Evolutionary conservation across 371 early-diverging fungal species (phyloP).

Genomic region (Syncephalis fuscata): DNA sequence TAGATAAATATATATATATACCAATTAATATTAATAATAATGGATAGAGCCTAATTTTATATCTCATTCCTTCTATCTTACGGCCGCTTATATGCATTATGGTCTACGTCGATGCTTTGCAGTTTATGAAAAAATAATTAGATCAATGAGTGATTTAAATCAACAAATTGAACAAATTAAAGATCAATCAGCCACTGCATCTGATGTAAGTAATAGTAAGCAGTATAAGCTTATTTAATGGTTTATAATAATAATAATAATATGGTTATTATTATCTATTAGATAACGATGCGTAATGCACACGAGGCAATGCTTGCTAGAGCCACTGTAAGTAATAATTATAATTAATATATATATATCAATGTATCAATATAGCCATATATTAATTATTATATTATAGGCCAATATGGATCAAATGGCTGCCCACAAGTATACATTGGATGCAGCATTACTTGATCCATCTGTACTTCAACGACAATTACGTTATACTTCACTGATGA

Average conservation of each 20-base stretch:
- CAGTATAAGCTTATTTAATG: neutral
- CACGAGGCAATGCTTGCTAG: too few species aligned
- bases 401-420: slow-evolving; percentile 33
- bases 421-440: slow-evolving; percentile 46
- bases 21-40: slow-evolving; percentile 5
- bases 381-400: too few species aligned
- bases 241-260: too few species aligned
- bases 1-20: too few species aligned
- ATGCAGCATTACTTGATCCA: slow-evolving; percentile 59
- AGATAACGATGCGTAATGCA: too few species aligned
- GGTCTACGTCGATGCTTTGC: slow-evolving; percentile 56
- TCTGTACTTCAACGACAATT: slow-evolving; percentile 33
- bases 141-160: slow-evolving; percentile 45
- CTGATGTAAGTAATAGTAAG: neutral
- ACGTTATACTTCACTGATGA: slow-evolving; percentile 65
- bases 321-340: too few species aligned
- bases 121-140: slow-evolving; percentile 41
- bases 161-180: slow-evolving; percentile 28
- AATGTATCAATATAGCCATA: neutral
- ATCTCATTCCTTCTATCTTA: slow-evolving; percentile 71
- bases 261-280: too few species aligned
- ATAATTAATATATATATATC: too few species aligned
- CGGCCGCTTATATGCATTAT: slow-evolving; percentile 58
- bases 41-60: slow-evolving; percentile 51
- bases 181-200: slow-evolving; percentile 18